Conservation (phyloP, 2,329 filamentous ascomycete species). For the Fusarium albosuccineum region DNA sequence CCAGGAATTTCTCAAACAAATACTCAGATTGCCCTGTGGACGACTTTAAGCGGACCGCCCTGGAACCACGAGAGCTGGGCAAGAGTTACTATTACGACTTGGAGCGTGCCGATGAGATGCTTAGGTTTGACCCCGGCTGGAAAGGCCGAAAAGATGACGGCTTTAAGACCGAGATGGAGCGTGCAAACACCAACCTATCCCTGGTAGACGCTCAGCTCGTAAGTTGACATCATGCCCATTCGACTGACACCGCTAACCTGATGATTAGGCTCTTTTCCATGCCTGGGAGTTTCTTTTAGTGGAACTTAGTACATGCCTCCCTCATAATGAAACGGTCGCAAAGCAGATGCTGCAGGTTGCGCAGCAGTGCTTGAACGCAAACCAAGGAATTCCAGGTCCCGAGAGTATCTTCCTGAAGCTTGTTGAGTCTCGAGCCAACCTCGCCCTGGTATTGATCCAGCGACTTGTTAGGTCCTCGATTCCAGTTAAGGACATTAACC, state of each 20-base stretch:
- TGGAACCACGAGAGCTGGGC: constrained; percentile 77
- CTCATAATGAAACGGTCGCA: constrained; percentile 67
- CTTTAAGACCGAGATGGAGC: constrained; percentile 84
- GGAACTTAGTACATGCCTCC: constrained; percentile 80
- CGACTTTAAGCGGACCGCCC: constrained; percentile 81
- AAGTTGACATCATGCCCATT: constrained; percentile 56
- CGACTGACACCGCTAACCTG: constrained; percentile 32
- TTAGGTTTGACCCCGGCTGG: constrained; percentile 85
- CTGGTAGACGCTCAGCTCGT: constrained; percentile 92
- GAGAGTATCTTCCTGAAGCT: constrained; percentile 87
- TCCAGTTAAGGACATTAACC: constrained; percentile 63
- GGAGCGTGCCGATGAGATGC: constrained; percentile 78
- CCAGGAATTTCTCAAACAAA: constrained; percentile 83
- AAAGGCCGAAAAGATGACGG: constrained; percentile 75
- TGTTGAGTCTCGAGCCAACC: constrained; percentile 79
- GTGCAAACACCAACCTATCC: constrained; percentile 91
- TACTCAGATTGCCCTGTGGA: constrained; percentile 81
- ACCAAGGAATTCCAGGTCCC: constrained; percentile 77
- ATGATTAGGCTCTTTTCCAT: constrained; percentile 78
- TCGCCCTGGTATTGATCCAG: constrained; percentile 86
- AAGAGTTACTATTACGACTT: constrained; percentile 87
- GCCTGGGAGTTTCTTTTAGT: constrained; percentile 91
- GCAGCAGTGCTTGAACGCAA: constrained; percentile 82
- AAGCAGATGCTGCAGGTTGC: constrained; percentile 81
- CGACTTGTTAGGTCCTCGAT: constrained; percentile 74